These are phyloP conservation scores for Micromonas pusilla DNA, from an alignment of 139 green algal species.

Conservation along the genomic window DNA sequence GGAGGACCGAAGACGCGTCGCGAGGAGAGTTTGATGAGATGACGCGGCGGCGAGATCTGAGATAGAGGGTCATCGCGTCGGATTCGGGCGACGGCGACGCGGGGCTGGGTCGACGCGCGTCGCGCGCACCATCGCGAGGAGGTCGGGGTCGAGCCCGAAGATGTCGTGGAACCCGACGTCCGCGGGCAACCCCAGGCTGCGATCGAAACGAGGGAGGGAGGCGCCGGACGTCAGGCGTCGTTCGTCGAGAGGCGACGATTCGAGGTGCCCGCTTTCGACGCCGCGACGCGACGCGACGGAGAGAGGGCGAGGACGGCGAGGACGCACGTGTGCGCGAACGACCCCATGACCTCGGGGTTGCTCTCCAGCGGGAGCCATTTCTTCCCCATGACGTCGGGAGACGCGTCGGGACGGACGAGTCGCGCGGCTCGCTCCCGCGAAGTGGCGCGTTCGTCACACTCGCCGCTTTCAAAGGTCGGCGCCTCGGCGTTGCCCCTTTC, in stretches of 20 bases:
- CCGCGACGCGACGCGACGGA: constrained; percentile 49
- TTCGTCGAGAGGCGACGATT: no score
- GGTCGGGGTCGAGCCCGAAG: constrained; percentile 53
- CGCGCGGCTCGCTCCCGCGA: no score
- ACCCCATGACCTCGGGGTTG: constrained; percentile 84
- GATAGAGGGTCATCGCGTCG: no score
- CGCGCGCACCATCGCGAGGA: constrained; percentile 80
- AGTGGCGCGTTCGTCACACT: no score
- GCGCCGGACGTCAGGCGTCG: background rate
- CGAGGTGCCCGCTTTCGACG: constrained; percentile 61
- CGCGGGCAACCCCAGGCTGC: background rate
- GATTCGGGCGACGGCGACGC: no score
- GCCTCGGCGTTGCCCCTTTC: no score
- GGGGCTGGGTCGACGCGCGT: no score
- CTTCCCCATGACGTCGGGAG: background rate
- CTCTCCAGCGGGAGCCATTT: constrained; percentile 72
- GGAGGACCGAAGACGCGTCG: no score
- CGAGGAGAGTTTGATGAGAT: no score
- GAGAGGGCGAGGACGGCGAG: constrained; percentile 51
- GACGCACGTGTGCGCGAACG: constrained; percentile 43
- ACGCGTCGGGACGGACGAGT: background rate
- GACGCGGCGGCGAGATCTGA: no score
- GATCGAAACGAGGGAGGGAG: background rate
- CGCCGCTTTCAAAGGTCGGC: no score
- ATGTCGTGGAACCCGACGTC: constrained; percentile 16